Percentiles rank a stretch among this genome's conserved stretches.
Evolutionary conservation across 2,329 filamentous ascomycete genomes (phyloP).

Genomic region (Septoria petroselini): DNA sequence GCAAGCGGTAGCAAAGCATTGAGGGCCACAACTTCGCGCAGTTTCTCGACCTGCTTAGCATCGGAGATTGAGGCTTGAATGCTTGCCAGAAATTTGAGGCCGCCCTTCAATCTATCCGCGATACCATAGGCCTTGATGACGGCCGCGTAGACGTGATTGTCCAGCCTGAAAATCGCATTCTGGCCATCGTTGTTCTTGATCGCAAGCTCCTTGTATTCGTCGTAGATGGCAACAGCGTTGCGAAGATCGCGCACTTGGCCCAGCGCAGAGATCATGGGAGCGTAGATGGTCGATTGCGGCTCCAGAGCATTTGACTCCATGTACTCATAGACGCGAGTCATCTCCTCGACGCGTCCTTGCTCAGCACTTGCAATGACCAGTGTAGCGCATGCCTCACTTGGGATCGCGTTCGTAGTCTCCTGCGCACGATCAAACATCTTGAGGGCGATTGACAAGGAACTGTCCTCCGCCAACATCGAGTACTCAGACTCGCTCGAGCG

Average conservation of each 20-base stretch:
- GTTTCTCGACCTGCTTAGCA: slow-evolving; percentile 40
- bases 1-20: slow-evolving; percentile 77
- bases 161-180: slow-evolving; percentile 66
- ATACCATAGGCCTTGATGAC: slow-evolving; percentile 84
- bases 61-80: slow-evolving; percentile 60
- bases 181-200: slow-evolving; percentile 76
- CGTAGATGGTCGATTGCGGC: slow-evolving; percentile 78
- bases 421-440: slow-evolving; percentile 79
- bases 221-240: slow-evolving; percentile 91
- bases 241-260: slow-evolving; percentile 74
- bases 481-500: slow-evolving; percentile 83
- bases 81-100: slow-evolving; percentile 79
- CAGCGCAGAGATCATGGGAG: slow-evolving; percentile 93
- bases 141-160: slow-evolving; percentile 84
- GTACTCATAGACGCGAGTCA: slow-evolving; percentile 86
- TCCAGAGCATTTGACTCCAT: slow-evolving; percentile 76
- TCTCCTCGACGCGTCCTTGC: slow-evolving; percentile 75
- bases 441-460: slow-evolving; percentile 78
- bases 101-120: slow-evolving; percentile 75
- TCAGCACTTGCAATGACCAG: slow-evolving; percentile 85
- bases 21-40: slow-evolving; percentile 69
- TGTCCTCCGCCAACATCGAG: slow-evolving; percentile 81
- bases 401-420: slow-evolving; percentile 60
- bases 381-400: slow-evolving; percentile 77
- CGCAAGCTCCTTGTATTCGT: slow-evolving; percentile 88